Conservation (phyloP, 163 green algal species). For the Scenedesmus sp. region DNA sequence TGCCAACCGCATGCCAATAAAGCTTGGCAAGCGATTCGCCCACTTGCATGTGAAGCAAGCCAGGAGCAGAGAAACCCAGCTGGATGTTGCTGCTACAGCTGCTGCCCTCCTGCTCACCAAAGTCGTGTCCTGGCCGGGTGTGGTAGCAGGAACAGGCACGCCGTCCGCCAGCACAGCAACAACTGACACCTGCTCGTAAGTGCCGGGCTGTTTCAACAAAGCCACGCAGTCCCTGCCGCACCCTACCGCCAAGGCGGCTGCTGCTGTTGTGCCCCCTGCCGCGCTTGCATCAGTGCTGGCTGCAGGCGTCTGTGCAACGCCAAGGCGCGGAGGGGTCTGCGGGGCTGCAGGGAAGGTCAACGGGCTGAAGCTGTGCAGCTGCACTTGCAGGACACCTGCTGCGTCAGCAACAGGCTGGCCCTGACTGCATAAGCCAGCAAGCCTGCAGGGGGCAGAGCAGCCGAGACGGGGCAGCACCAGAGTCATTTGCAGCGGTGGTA, state of each 20-base stretch:
- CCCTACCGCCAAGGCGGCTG: background rate
- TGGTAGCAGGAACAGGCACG: background rate
- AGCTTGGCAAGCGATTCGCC: no score
- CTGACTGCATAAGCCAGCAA: background rate
- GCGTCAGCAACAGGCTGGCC: background rate
- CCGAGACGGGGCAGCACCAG: background rate
- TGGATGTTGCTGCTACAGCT: background rate
- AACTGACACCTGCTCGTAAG: background rate
- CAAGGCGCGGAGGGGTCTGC: background rate
- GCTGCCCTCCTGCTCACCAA: background rate
- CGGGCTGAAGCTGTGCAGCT: background rate
- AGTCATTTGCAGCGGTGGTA: background rate
- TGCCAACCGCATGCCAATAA: no score
- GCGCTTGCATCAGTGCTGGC: background rate
- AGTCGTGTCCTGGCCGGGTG: background rate
- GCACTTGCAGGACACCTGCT: slow-evolving; percentile 6
- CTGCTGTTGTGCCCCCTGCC: background rate
- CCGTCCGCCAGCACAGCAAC: slow-evolving; percentile 11
- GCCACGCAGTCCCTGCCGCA: background rate
- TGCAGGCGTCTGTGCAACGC: background rate
- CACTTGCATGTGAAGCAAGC: no score
- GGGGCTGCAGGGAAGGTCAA: background rate
- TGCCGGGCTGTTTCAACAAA: background rate
- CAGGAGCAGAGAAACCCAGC: no score
- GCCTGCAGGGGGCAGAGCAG: background rate